Conservation (phyloP, 139 green algal genomes). For the Chlorella sp. region DNA sequence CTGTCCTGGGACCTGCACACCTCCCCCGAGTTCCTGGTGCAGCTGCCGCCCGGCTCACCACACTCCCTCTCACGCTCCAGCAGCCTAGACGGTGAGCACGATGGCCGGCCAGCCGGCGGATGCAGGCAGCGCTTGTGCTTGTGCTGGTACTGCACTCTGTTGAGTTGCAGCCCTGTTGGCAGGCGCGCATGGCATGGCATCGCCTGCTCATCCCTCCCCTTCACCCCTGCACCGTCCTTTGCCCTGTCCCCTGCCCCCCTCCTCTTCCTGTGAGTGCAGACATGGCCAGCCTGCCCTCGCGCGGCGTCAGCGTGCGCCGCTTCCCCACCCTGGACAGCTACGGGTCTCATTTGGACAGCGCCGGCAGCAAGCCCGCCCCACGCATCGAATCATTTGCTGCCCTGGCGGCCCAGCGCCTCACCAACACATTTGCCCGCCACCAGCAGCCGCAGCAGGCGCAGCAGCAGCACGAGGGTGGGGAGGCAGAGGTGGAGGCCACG, state of each 20-base stretch:
- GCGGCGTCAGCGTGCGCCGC: conserved; percentile 27
- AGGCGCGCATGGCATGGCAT: neutral
- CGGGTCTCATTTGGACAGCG: conserved; percentile 1
- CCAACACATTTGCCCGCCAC: conserved; percentile 10
- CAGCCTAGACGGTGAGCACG: conserved; percentile 10
- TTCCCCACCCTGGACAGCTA: conserved; percentile 25
- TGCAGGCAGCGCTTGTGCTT: neutral
- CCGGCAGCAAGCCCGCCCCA: neutral
- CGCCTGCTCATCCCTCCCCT: neutral
- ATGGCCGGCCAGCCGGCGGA: neutral
- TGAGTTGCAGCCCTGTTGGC: neutral
- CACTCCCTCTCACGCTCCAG: conserved; percentile 3
- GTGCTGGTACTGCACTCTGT: neutral
- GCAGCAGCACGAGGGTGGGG: neutral
- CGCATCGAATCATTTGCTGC: conserved; percentile 16
- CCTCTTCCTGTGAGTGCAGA: neutral
- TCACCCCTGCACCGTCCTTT: neutral
- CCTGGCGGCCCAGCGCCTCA: conserved; percentile 26
- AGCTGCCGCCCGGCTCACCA: conserved; percentile 26
- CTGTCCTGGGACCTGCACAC: conserved; percentile 46
- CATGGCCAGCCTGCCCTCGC: neutral
- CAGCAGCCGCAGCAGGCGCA: neutral
- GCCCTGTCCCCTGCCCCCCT: neutral
- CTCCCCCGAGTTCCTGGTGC: conserved; percentile 46
- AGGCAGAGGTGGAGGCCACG: no score